A percentile compares a stretch with the other conserved stretches of the same genome.
phyloP scores from a whole-genome alignment of 345 rosid species.

The Brassica nigra region DNA sequence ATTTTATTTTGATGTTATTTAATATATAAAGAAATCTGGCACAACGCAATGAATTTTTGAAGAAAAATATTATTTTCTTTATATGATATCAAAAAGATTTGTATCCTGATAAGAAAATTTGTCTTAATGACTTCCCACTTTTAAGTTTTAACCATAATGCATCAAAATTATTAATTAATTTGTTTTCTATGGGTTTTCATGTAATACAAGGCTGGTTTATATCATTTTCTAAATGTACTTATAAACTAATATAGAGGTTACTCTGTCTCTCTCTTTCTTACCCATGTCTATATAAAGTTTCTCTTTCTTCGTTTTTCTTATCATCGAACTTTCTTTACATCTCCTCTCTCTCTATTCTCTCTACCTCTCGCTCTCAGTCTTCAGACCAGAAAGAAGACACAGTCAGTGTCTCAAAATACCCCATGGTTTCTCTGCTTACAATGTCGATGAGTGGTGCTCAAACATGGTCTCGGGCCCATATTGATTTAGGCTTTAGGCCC shows the following conservation, averaged over 20 bases:
- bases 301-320: slow-evolving; percentile 19
- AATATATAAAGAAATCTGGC: not conserved
- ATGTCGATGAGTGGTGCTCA: slow-evolving; percentile 21
- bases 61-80: not conserved
- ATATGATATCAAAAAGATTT: not conserved
- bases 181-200: not conserved
- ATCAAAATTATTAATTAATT: not conserved
- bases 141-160: not conserved
- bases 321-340: slow-evolving; percentile 28
- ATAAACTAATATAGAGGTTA: not conserved
- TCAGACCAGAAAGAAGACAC: slow-evolving; percentile 23
- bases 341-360: slow-evolving; percentile 15
- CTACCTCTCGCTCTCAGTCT: slow-evolving; percentile 15
- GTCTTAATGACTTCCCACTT: not conserved
- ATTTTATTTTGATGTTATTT: not conserved
- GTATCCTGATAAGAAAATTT: not conserved
- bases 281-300: slow-evolving; percentile 41
- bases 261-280: slow-evolving; percentile 13
- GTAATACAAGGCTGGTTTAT: not conserved
- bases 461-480: slow-evolving; percentile 31
- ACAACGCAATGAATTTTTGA: not conserved
- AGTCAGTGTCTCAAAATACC: slow-evolving; percentile 9
- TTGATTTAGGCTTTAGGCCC: slow-evolving; percentile 23
- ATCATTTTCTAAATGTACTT: not conserved
- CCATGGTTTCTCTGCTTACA: slow-evolving; percentile 34